Evolutionary conservation across 805 yeast genomes (phyloP), one percentile per base, ranked within the genome.

Genomic region (Hanseniaspora valbyensis): DNA sequence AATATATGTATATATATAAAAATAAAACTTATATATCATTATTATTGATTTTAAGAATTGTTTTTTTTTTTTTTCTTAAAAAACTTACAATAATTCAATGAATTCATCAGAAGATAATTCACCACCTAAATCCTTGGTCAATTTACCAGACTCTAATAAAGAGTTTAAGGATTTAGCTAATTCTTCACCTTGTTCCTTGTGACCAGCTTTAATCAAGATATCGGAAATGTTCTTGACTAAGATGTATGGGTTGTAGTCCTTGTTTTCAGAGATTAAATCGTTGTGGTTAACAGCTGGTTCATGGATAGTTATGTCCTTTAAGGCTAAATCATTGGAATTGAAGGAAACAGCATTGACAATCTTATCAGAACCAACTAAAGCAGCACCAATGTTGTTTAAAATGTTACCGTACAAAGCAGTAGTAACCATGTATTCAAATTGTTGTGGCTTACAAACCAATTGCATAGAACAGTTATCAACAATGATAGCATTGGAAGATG

Each of bases 401-500:
- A 90, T 90, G 65, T 96, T 83, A 73, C 98, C 98, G 77, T 90
- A 90, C 74, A 90, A 78, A 77, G 92, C 89, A 60, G 98, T 98
- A 58, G 96, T 87, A 57, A 92, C 97, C 72, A 90, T 77, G 52
- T 92, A 96, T 68, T 92, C 97, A 64, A 90, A 90, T 74, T 90
- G 97, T 71, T 90, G 95, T 60, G 97, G 97, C 71, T 83, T 77
- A 53, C 97, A 89, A 56, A 90, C 98, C 54, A 96, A 96, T 75
- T 90, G 97, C 98, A 90, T 92, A 55, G 96, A 87, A 55, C 97
- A 96, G 67, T 90, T 90, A 72, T 90, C 98, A 61, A 90, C 97
- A 71, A 90, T 92, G 79, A 92, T 85, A 70, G 89, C 95, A 69
- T 80, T 81, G 60, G 81, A 86, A 10, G 40, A 43, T 25, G 29